Conservation (phyloP, 257 asterid species). For the Ehretia macrophylla region DNA sequence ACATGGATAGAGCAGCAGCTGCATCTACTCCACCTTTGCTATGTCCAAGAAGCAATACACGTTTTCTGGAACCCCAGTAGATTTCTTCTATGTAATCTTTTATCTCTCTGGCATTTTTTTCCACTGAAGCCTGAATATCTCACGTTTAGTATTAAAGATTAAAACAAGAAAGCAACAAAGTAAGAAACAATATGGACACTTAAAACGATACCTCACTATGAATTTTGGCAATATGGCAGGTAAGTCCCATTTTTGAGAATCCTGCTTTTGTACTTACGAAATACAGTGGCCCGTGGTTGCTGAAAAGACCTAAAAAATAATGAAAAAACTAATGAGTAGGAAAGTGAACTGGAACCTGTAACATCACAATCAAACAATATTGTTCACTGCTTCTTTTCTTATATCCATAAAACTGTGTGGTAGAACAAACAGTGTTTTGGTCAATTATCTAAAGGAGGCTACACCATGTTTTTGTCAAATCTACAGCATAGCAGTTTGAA, state of each 20-base stretch:
- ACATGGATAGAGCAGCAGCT: constrained; percentile 88
- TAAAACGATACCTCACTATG: constrained; percentile 41
- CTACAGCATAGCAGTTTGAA: too few species aligned
- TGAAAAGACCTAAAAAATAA: constrained; percentile 37
- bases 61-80: constrained; percentile 82
- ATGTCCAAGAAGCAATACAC: constrained; percentile 87
- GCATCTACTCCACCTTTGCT: constrained; percentile 97
- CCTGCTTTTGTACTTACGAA: constrained; percentile 68
- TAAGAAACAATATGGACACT: not conserved
- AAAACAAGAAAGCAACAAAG: not conserved
- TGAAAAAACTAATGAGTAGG: not conserved
- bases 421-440: too few species aligned
- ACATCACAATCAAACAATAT: too few species aligned
- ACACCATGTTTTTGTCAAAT: too few species aligned
- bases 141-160: constrained; percentile 5
- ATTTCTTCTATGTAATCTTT: constrained; percentile 85
- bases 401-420: too few species aligned
- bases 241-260: constrained; percentile 88
- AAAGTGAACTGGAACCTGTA: too few species aligned
- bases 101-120: constrained; percentile 86
- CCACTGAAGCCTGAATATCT: constrained; percentile 75
- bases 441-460: too few species aligned
- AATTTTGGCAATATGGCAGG: constrained; percentile 78
- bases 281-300: constrained; percentile 66
- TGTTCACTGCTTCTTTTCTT: too few species aligned